Evolutionary conservation across 2,329 filamentous ascomycete species (phyloP), one percentile per base, ranked within the genome.

Genomic region (Colletotrichum cordylinicola): DNA sequence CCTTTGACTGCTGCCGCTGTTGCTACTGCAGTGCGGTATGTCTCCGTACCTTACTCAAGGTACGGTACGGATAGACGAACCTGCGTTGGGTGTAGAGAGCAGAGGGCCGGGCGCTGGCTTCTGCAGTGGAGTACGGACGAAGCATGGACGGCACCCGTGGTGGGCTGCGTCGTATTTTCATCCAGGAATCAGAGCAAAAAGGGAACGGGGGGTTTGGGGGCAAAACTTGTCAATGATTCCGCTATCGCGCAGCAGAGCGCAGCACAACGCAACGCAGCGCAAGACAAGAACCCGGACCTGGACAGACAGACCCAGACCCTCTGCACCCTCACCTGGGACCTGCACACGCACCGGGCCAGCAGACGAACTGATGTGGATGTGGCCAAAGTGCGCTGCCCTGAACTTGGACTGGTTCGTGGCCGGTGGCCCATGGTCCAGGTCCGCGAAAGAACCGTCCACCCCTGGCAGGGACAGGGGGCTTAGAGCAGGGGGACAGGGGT

Each of bases 341-440:
- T 52, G 64, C 64, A 55, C 64, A 35, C 39, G 31, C 64, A 67
- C 64, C 29, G 18, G 60, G 60, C 60, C 55, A 27, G 55, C 55
- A 58, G 43, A 52, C 43, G 65, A 56, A 56, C 43, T 69, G 48
- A 31, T 52, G 43, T 52, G 43, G 43, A 52, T 52, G 43, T 52
- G 43, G 43, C 43, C n/a, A 52, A 52, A 24, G 52, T 35, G 31
- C 60, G 27, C 21, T 52, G 18, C 33, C 39, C 12, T 52, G 68
- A 35, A 67, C 73, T 72, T 67, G 62, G 73, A 67, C 73, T 72
- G 69, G 69, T 72, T 75, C 37, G 62, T 64, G 71, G 67, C 13
- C 37, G 64, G 64, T 56, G 37, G 65, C 29, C 33, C 58, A 31
- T 35, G 43, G 72, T 35, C 67, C 35, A 58, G 48, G 58, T 52